Base-by-base conservation (phyloP, 768 basidiomycete genomes). In the Daedaleopsis sinensis region DNA sequence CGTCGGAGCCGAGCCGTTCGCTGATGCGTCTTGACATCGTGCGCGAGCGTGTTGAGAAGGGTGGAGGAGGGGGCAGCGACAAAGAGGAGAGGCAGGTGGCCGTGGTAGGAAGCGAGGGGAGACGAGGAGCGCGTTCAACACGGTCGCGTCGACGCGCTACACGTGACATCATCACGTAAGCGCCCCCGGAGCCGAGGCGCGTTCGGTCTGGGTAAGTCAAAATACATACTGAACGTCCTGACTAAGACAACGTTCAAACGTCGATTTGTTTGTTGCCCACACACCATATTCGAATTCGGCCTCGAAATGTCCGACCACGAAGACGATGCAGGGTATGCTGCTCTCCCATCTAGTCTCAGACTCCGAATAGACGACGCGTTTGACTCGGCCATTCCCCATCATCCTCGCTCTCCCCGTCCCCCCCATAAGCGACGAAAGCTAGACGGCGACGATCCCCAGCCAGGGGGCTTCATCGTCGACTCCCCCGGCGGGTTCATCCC, bases 331-430 rank as follows among this genome's bases (percentile, higher is more conserved):
- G 39, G 73, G 18, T 85, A 84, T 66, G 51, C 70, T 35, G 67
- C 73, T 3, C 77, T 87, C 52, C 75, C 85, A 1, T 37, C 60
- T 43, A 67, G 71, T 27, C 64, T 84, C 24, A 82, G 80, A 68
- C 68, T 59, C 11, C 75, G 76, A 35, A 83, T 88, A 37, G 87
- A 88, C 69, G 64, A 71, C 44, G 85, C 83, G 0, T 87, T 88
- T 59, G 73, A 82, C 64, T 60, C 67, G 5, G 65, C 72, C 8
- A 66, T 65, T 21, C 57, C 57, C 27, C 27, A 32, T 32, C 27
- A 32, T 32, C 27, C 27, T 32, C 27, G 27, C 7, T 3, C 27
- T 32, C 27, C 27, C 27, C 27, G 27, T 32, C 27, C 27, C 11
- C 32, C 65, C 3, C 59, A 56, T 52, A 70, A 70, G 43, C 59